Percentiles rank a stretch among this genome's conserved stretches.
phyloP scores from a whole-genome alignment of 495 filamentous ascomycete species.

The Penicillium alfredii region DNA sequence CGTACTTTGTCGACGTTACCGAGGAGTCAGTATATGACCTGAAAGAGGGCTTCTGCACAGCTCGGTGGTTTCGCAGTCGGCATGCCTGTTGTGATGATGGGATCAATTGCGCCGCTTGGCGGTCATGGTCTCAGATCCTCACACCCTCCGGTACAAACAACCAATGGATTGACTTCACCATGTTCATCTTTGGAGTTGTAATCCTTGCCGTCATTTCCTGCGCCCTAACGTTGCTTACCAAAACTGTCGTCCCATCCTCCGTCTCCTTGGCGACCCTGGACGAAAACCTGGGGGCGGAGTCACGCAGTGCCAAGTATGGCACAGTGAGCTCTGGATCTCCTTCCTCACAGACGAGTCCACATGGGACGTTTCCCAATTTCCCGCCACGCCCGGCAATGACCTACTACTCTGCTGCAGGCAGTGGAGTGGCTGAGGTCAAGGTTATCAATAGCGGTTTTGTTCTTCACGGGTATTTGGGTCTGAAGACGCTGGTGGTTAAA shows the following conservation, averaged over 20 bases:
- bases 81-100: constrained; percentile 71
- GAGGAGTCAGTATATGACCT: constrained; percentile 81
- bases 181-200: constrained; percentile 68
- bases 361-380: constrained; percentile 21
- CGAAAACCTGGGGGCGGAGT: constrained; percentile 59
- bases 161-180: constrained; percentile 63
- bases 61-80: constrained; percentile 64
- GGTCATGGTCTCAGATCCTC: constrained; percentile 67
- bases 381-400: constrained; percentile 61
- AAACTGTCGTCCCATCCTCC: constrained; percentile 84
- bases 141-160: constrained; percentile 46
- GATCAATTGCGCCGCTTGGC: constrained; percentile 61
- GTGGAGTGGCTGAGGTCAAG: constrained; percentile 94
- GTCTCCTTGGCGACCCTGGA: constrained; percentile 82
- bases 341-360: constrained; percentile 26
- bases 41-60: constrained; percentile 82
- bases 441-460: constrained; percentile 98
- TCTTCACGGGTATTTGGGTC: constrained; percentile 87
- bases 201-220: constrained; percentile 70
- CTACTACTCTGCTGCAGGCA: constrained; percentile 94
- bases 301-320: constrained; percentile 38
- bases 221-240: constrained; percentile 74
- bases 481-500: constrained; percentile 85
- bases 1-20: constrained; percentile 83
- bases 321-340: constrained; percentile 36